Base-by-base conservation (phyloP, 108 stramenopile genomes). In the Skeletonema grethae region DNA sequence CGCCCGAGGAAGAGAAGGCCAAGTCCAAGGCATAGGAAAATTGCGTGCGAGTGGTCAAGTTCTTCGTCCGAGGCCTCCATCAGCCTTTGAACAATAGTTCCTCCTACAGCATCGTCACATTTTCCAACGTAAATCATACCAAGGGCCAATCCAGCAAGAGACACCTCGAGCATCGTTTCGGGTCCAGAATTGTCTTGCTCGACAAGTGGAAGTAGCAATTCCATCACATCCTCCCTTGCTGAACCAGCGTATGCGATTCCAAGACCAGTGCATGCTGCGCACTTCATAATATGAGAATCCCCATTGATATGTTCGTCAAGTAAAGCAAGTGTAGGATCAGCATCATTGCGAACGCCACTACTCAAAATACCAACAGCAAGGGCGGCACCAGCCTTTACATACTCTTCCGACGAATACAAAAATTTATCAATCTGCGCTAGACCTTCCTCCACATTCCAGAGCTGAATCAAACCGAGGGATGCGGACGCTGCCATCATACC, bases 401-500 rank as follows among this genome's bases (percentile, higher is more conserved):
- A 88, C 18, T 97, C 95, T 75, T 98, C 98, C 39, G 86, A 89
- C 22, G 90, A 90, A 84, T 98, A 97, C 59, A 99, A 85, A 73
- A 91, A 99, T 86, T 98, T 98, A 75, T 99, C 98, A 73, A 99
- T 97, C 61, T 94, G 92, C 29, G 95, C 97, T 62, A 99, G 77
- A n/a, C 98, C 99, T 83, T 99, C 99, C 80, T 99, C 97, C 2
- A 99, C 97, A 78, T 99, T 98, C 99, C 99, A 99, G 20, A 99
- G 82, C 32, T 97, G 83, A 57, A 99, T 94, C 41, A 92, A 84
- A 48, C 98, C 99, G 9, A 99, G 87, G 4, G 97, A 97, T 6
- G 98, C 99, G 5, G 99, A 96, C 1, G 98, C 99, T 62, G 93
- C 86, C 84, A 98, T 87, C 98, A 98, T 98, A 43, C 98, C 98